Evolutionary conservation across 2,329 filamentous ascomycete species (phyloP).

Genomic region (Whalleya microplaca): DNA sequence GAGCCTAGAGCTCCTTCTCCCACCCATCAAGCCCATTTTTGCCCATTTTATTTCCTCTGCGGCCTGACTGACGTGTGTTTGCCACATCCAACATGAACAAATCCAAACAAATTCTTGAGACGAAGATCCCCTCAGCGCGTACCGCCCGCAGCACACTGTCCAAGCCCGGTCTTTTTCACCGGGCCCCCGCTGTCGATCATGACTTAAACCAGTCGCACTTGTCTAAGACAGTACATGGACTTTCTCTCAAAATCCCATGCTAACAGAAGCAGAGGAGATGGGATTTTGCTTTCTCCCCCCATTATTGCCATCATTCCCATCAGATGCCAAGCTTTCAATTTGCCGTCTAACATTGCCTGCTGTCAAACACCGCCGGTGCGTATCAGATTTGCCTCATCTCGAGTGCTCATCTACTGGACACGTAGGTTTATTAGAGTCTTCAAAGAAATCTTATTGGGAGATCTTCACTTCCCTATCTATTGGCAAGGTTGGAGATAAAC

Average conservation of each 20-base stretch:
- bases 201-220: not conserved
- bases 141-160: not conserved
- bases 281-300: not conserved
- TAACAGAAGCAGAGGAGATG: not conserved
- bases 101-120: constrained; percentile 11
- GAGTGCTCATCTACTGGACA: too few relatives aligned
- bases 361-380: too few relatives aligned
- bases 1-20: not conserved
- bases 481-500: too few relatives aligned
- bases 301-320: too few relatives aligned
- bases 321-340: not conserved
- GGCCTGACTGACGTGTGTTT: constrained; percentile 2
- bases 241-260: not conserved
- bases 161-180: too few relatives aligned
- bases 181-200: too few relatives aligned
- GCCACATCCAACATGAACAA: constrained; percentile 12
- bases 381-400: too few relatives aligned
- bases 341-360: not conserved
- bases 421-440: too few relatives aligned
- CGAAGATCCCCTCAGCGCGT: not conserved
- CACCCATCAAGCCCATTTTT: not conserved
- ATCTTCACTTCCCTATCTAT: too few relatives aligned
- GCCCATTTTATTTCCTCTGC: not conserved
- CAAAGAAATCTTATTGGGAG: too few relatives aligned
- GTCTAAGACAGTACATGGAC: not conserved